Evolutionary conservation across 306 rosid genomes (phyloP).

Genomic region (Gleditsia sinensis): DNA sequence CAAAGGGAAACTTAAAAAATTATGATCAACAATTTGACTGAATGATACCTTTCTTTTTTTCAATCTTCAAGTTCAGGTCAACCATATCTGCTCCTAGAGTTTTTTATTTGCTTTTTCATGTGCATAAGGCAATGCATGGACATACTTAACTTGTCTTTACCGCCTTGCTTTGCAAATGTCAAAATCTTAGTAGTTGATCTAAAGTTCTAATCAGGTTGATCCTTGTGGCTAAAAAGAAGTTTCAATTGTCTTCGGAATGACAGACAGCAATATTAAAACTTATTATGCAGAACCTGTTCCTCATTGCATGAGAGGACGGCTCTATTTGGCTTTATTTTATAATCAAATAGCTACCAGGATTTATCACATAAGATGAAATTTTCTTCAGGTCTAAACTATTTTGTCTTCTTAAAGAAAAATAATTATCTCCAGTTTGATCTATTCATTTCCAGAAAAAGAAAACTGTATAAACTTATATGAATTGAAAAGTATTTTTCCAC

Average conservation of each 20-base stretch:
- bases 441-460: conserved; percentile 24
- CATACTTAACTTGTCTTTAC: conserved; percentile 28
- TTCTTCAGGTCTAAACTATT: conserved; percentile 31
- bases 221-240: conserved; percentile 22
- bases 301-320: background rate
- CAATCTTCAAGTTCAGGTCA: conserved; percentile 28
- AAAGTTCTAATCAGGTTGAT: conserved; percentile 18
- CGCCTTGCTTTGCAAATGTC: conserved; percentile 20
- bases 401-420: conserved; percentile 13
- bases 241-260: conserved; percentile 18
- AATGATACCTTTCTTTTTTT: conserved; percentile 11
- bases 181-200: conserved; percentile 16
- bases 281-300: background rate
- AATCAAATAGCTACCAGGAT: conserved; percentile 25
- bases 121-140: conserved; percentile 15
- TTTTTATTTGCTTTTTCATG: conserved; percentile 1
- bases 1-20: conserved; percentile 16
- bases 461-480: conserved; percentile 15
- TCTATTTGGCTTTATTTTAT: background rate
- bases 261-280: background rate
- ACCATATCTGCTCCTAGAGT: conserved; percentile 16
- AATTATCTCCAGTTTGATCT: conserved; percentile 13
- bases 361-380: background rate
- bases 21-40: conserved; percentile 10
- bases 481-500: background rate